These are phyloP conservation scores for Phytophthora meadii DNA, from an alignment of 352 stramenopile genomes.

Conservation along the genomic window DNA sequence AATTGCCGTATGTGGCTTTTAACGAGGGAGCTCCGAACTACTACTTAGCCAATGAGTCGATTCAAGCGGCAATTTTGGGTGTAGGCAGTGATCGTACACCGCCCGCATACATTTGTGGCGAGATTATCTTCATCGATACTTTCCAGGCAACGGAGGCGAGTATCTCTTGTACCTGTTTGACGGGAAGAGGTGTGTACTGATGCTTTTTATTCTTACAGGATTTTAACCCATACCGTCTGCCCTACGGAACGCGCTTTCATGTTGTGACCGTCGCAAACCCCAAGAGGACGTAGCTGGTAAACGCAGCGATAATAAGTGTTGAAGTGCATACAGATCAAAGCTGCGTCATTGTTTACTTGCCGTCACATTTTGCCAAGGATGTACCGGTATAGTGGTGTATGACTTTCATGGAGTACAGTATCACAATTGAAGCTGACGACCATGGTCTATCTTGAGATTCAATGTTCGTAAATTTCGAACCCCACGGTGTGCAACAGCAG, in stretches of 20 bases:
- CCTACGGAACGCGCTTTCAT: slow-evolving; percentile 81
- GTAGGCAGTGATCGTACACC: slow-evolving; percentile 61
- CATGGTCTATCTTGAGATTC: no score
- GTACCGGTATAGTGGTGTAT: no score
- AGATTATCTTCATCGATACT: slow-evolving; percentile 89
- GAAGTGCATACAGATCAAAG: slow-evolving; percentile 12
- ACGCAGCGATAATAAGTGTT: slow-evolving; percentile 13
- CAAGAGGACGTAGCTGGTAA: slow-evolving; percentile 58
- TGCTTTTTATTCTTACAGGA: slow-evolving; percentile 47
- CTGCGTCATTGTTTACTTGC: not conserved
- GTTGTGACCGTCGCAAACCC: slow-evolving; percentile 82
- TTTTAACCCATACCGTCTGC: slow-evolving; percentile 82
- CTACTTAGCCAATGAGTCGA: slow-evolving; percentile 81
- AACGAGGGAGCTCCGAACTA: slow-evolving; percentile 85
- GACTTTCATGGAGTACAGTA: no score
- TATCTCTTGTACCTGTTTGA: not conserved
- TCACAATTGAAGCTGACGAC: no score
- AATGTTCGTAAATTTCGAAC: no score
- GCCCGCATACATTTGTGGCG: slow-evolving; percentile 79
- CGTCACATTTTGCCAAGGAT: no score
- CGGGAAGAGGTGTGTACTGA: slow-evolving; percentile 9
- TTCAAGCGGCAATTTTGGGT: slow-evolving; percentile 70
- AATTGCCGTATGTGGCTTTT: slow-evolving; percentile 83
- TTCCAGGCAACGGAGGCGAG: slow-evolving; percentile 83
- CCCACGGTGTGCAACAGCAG: no score